phyloP scores from a whole-genome alignment of 805 yeast genomes.

The Schizosaccharomyces cryophilus region DNA sequence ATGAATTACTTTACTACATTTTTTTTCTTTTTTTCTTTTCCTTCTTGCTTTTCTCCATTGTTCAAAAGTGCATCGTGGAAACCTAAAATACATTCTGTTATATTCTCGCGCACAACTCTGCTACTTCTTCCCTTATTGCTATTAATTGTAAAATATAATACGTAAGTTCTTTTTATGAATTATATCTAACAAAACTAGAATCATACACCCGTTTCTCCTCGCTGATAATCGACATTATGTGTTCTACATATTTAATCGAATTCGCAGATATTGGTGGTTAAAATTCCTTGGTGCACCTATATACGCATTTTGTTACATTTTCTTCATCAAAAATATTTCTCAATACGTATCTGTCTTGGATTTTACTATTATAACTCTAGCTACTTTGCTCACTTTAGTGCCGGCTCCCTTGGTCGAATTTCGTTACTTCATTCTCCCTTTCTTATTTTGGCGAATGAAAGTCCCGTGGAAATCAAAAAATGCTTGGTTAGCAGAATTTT shows the following conservation, averaged over 20 bases:
- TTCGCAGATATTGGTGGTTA: constrained; percentile 29
- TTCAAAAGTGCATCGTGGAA: not conserved
- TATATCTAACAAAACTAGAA: not conserved
- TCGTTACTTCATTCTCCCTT: constrained; percentile 70
- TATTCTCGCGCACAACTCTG: not conserved
- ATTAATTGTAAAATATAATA: not conserved
- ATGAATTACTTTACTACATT: constrained; percentile 54
- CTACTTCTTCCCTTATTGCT: not conserved
- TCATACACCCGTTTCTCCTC: constrained; percentile 63
- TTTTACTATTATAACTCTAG: constrained; percentile 23
- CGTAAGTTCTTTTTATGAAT: not conserved
- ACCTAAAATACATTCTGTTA: not conserved
- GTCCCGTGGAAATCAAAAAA: constrained; percentile 2
- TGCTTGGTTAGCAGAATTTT: constrained; percentile 23
- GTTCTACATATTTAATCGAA: constrained; percentile 53
- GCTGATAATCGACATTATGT: constrained; percentile 91
- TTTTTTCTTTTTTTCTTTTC: constrained; percentile 14
- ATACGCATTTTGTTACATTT: constrained; percentile 30
- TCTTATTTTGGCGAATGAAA: constrained; percentile 42
- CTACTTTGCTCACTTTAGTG: constrained; percentile 35
- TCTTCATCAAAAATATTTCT: constrained; percentile 13
- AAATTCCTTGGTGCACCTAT: constrained; percentile 33
- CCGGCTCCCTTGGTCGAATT: constrained; percentile 92
- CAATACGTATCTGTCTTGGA: constrained; percentile 2
- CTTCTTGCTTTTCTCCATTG: not conserved